A percentile compares a stretch with the other conserved stretches of the same genome.
phyloP scores from a whole-genome alignment of 78 protist species.

The Goniomonas avonlea region DNA sequence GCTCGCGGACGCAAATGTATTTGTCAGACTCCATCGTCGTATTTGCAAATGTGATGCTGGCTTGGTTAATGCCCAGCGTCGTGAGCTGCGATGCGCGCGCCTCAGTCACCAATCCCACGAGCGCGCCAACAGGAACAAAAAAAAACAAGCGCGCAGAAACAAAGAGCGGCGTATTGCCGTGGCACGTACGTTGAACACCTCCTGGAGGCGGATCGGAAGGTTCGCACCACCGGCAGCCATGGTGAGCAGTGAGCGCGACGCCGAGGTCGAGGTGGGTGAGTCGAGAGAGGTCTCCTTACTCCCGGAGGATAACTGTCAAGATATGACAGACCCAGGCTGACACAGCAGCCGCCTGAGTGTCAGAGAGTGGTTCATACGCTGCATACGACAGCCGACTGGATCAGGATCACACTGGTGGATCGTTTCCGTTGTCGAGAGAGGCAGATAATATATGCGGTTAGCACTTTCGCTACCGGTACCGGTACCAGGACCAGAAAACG shows the following conservation, averaged over 20 bases:
- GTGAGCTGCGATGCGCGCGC: not conserved
- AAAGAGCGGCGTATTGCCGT: not conserved
- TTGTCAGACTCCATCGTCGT: constrained; percentile 23
- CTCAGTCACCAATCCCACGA: not conserved
- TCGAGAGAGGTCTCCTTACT: not conserved
- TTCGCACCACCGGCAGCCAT: too few relatives aligned
- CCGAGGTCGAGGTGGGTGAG: not conserved
- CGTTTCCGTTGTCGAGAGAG: too few relatives aligned
- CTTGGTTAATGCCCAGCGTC: not conserved
- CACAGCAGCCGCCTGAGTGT: not conserved
- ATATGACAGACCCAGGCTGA: not conserved
- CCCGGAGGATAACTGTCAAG: not conserved
- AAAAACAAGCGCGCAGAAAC: not conserved
- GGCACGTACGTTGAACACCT: not conserved
- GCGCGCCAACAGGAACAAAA: not conserved
- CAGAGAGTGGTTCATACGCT: not conserved
- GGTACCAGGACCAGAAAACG: too few relatives aligned
- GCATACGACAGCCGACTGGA: not conserved
- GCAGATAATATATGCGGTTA: too few relatives aligned
- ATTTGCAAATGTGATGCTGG: constrained; percentile 5
- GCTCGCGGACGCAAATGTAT: not conserved
- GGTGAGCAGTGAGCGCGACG: too few relatives aligned
- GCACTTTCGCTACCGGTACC: too few relatives aligned
- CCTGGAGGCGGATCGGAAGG: constrained; percentile 8
- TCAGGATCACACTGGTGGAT: too few relatives aligned